phyloP scores from a whole-genome alignment of 306 rosid genomes.

The Luffa aegyptiaca region DNA sequence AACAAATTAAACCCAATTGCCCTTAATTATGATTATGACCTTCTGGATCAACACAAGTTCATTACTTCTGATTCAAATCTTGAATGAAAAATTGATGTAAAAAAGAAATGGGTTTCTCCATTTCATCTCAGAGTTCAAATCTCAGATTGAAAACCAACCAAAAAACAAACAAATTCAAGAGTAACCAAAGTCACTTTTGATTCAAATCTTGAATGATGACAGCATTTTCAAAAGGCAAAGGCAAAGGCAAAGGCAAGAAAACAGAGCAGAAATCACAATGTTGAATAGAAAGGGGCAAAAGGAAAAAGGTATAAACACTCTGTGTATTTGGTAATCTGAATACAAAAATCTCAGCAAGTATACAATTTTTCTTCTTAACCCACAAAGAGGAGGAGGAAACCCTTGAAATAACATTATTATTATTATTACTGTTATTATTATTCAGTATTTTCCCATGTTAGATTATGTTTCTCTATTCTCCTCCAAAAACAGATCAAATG shows the following conservation, averaged over 20 bases:
- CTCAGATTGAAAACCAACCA: neutral
- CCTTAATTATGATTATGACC: neutral
- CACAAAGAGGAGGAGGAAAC: neutral
- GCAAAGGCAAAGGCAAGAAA: too few species aligned
- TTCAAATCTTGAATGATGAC: neutral
- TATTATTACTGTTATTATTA: neutral
- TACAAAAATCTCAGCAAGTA: slow-evolving; percentile 9
- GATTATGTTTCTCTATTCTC: neutral
- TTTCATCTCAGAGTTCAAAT: neutral
- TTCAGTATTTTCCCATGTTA: neutral
- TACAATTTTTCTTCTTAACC: neutral
- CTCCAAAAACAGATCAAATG: slow-evolving; percentile 16
- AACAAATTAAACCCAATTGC: neutral
- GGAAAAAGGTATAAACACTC: neutral
- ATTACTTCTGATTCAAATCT: neutral
- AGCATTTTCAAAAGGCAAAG: too few species aligned
- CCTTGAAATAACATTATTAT: neutral
- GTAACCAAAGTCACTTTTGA: neutral
- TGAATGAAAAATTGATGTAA: neutral
- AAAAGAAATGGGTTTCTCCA: neutral
- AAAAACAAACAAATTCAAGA: neutral
- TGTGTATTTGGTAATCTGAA: slow-evolving; percentile 8
- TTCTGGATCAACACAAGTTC: neutral
- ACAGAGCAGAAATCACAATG: neutral
- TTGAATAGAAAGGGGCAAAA: too few species aligned